These are phyloP conservation scores for Entomortierella beljakovae DNA, from an alignment of 192 early-diverging fungal genomes.

Conservation along the genomic window DNA sequence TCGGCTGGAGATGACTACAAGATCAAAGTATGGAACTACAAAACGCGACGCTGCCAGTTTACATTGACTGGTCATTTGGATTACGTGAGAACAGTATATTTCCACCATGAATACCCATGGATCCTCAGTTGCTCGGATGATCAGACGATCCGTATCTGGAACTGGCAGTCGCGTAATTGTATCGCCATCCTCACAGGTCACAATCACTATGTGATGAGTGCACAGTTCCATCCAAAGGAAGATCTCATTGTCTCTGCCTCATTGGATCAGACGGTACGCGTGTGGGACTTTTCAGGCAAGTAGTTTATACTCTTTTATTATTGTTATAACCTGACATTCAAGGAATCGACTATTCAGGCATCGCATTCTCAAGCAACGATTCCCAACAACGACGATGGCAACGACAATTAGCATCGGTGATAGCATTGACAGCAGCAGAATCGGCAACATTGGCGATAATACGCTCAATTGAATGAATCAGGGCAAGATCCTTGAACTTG, in stretches of 20 bases:
- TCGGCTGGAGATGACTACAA: constrained; percentile 99
- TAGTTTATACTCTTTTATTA: neutral
- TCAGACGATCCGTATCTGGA: constrained; percentile 99
- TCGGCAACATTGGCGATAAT: too few relatives aligned
- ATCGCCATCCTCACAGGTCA: constrained; percentile 98
- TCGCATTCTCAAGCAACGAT: too few relatives aligned
- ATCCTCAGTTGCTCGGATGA: constrained; percentile 97
- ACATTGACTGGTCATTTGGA: constrained; percentile 98
- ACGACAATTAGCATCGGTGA: too few relatives aligned
- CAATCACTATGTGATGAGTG: constrained; percentile 99
- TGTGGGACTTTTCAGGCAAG: constrained; percentile 98
- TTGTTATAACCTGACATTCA: too few relatives aligned
- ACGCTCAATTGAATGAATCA: too few relatives aligned
- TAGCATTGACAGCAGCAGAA: too few relatives aligned
- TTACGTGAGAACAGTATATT: constrained; percentile 96
- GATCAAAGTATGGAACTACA: constrained; percentile 99
- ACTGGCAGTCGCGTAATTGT: constrained; percentile 99
- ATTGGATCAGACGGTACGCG: constrained; percentile 96
- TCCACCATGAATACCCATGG: constrained; percentile 99
- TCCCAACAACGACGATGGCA: too few relatives aligned
- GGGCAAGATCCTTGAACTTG: too few relatives aligned
- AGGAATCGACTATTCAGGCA: too few relatives aligned
- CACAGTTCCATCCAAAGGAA: constrained; percentile 98
- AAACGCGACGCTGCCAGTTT: constrained; percentile 94
- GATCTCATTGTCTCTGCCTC: constrained; percentile 97